A percentile compares a stretch with the other conserved stretches of the same genome.
phyloP scores from a whole-genome alignment of 441 rosid genomes.

The Monsonia emarginata region DNA sequence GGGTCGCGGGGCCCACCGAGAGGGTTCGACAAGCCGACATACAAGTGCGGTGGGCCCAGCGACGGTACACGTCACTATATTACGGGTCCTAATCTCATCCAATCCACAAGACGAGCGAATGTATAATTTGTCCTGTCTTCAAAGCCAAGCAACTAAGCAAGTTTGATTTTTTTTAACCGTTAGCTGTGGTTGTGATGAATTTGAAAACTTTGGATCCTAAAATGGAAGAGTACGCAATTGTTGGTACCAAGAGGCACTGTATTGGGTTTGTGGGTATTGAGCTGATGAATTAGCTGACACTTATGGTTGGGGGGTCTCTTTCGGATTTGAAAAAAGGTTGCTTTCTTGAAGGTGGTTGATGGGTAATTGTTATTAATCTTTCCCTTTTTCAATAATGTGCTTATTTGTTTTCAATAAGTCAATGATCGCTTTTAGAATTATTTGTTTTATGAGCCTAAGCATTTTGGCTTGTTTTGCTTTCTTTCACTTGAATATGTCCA shows the following conservation, averaged over 20 bases:
- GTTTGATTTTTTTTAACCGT: constrained; percentile 2
- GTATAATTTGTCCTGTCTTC: neutral
- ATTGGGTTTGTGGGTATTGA: neutral
- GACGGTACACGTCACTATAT: neutral
- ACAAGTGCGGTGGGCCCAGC: neutral
- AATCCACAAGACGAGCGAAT: neutral
- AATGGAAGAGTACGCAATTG: neutral
- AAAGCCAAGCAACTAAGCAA: constrained; percentile 2
- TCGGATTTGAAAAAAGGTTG: constrained; percentile 47
- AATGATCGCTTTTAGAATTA: constrained; percentile 8
- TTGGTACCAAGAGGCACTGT: neutral
- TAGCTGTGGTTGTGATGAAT: constrained; percentile 1
- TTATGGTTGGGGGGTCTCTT: constrained; percentile 48
- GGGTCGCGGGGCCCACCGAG: no score
- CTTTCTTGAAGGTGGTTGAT: constrained; percentile 45
- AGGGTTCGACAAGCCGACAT: no score
- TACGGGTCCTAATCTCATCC: neutral
- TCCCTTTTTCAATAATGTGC: constrained; percentile 10
- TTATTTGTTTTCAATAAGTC: neutral
- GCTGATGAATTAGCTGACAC: neutral
- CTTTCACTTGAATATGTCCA: neutral
- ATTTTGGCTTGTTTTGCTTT: neutral
- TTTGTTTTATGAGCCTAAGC: constrained; percentile 14
- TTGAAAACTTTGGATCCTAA: neutral
- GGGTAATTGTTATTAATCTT: constrained; percentile 19